Evolutionary conservation across 2,329 filamentous ascomycete species (phyloP).

Genomic region (Sclerotiophoma versabilis): DNA sequence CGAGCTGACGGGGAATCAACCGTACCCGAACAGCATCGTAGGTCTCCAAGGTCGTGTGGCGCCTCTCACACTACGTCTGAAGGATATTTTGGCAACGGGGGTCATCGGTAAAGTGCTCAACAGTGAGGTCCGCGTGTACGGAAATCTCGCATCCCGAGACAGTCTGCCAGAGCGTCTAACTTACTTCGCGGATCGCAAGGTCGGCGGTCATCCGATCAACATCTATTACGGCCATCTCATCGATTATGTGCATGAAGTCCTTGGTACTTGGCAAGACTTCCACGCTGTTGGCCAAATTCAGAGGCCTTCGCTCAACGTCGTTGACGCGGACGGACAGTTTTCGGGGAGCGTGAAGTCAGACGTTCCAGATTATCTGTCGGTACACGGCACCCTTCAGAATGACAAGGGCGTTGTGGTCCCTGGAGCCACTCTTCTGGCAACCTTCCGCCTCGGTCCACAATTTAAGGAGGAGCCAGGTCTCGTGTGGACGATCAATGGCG

Average conservation of each 20-base stretch:
- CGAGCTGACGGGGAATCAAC: slow-evolving; percentile 45
- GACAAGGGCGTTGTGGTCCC: slow-evolving; percentile 1
- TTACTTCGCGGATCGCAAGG: slow-evolving; percentile 26
- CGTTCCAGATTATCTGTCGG: slow-evolving; percentile 56
- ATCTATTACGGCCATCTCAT: slow-evolving; percentile 32
- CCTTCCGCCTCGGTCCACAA: slow-evolving; percentile 23
- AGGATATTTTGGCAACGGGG: slow-evolving; percentile 48
- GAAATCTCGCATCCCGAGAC: slow-evolving; percentile 19
- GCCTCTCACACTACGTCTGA: slow-evolving; percentile 50
- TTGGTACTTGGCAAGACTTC: slow-evolving; percentile 25
- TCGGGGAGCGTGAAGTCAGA: slow-evolving; percentile 37
- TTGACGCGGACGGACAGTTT: slow-evolving; percentile 7
- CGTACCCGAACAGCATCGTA: slow-evolving; percentile 39
- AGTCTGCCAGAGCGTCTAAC: slow-evolving; percentile 18
- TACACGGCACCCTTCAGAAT: slow-evolving; percentile 43
- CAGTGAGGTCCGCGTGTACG: slow-evolving; percentile 23
- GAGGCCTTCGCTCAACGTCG: slow-evolving; percentile 17
- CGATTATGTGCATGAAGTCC: slow-evolving; percentile 29
- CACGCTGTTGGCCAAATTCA: slow-evolving; percentile 28
- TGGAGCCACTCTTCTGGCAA: slow-evolving; percentile 19
- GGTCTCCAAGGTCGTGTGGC: slow-evolving; percentile 55
- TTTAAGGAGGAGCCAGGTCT: slow-evolving; percentile 24
- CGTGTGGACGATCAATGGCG: slow-evolving; percentile 25
- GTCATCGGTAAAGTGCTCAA: slow-evolving; percentile 53
- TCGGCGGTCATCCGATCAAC: slow-evolving; percentile 26